Evolutionary conservation across 202 grass and related monocot species (phyloP).

Genomic region (Schoenoplectus tabernaemontani): DNA sequence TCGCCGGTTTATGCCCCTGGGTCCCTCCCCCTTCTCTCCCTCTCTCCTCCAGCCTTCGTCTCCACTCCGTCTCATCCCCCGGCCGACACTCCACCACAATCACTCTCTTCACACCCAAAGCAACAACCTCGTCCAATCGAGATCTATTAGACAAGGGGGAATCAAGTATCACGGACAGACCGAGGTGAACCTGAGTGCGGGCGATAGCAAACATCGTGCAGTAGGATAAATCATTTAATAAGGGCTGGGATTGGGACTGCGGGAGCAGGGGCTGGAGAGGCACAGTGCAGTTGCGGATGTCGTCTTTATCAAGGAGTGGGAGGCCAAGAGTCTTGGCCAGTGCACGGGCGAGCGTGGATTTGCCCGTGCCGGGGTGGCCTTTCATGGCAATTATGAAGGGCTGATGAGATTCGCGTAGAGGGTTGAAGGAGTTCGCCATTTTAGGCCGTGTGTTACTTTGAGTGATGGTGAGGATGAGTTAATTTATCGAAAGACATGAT

Average conservation of each 20-base stretch:
- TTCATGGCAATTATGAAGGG: conserved; percentile 76
- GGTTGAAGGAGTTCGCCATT: neutral
- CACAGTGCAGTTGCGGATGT: conserved; percentile 78
- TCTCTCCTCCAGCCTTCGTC: conserved; percentile 51
- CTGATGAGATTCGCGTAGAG: neutral
- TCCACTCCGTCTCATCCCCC: conserved; percentile 38
- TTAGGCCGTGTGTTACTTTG: neutral
- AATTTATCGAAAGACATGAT: neutral
- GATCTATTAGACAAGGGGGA: conserved; percentile 50
- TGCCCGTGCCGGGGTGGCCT: conserved; percentile 80
- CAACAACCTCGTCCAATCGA: conserved; percentile 41
- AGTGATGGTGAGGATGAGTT: neutral
- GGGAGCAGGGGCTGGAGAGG: conserved; percentile 30
- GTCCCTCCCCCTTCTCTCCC: conserved; percentile 7
- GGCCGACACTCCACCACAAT: conserved; percentile 60
- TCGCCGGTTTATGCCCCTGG: conserved; percentile 60
- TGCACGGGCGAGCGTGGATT: conserved; percentile 60
- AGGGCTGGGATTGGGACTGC: neutral
- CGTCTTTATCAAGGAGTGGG: conserved; percentile 87
- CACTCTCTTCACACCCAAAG: conserved; percentile 18
- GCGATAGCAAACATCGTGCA: conserved; percentile 46
- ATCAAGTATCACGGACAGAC: conserved; percentile 59
- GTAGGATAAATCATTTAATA: conserved; percentile 73
- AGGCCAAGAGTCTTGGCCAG: conserved; percentile 37
- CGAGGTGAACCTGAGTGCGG: conserved; percentile 44